These are phyloP conservation scores for Candida krabiensis DNA, from an alignment of 805 yeast species.

Conservation along the genomic window DNA sequence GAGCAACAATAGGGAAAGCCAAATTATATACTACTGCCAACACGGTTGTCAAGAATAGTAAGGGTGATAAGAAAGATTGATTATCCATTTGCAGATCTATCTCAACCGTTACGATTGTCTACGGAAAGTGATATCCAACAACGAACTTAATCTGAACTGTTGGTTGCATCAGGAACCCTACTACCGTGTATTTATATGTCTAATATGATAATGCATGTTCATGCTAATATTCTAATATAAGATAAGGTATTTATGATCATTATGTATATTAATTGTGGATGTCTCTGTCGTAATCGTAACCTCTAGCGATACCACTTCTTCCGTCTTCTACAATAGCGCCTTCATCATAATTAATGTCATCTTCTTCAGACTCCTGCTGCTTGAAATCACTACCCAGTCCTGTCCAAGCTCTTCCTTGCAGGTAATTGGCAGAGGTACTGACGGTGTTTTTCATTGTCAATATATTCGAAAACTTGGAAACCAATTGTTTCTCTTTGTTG, in stretches of 20 bases:
- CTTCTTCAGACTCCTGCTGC: slow-evolving; percentile 33
- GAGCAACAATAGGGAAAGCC: slow-evolving; percentile 2
- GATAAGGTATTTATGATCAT: no score
- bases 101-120: no score
- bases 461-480: slow-evolving; percentile 54
- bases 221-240: slow-evolving; percentile 1
- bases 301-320: slow-evolving; percentile 84
- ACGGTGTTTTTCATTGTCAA: slow-evolving; percentile 74
- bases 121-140: no score
- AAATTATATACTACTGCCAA: slow-evolving; percentile 19
- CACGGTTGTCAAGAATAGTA: slow-evolving; percentile 21
- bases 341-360: slow-evolving; percentile 42
- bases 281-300: slow-evolving; percentile 53
- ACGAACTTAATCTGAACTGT: no score
- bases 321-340: slow-evolving; percentile 88
- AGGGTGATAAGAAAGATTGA: slow-evolving; percentile 32
- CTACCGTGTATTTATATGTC: no score
- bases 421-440: slow-evolving; percentile 80
- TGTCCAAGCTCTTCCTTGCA: slow-evolving; percentile 77
- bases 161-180: no score
- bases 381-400: slow-evolving; percentile 87
- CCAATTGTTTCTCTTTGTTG: slow-evolving; percentile 38
- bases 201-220: no score
- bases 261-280: slow-evolving; percentile 1
- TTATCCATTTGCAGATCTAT: background rate